Conservation (phyloP, 169 alveolate species). For the Plasmodium inui region DNA sequence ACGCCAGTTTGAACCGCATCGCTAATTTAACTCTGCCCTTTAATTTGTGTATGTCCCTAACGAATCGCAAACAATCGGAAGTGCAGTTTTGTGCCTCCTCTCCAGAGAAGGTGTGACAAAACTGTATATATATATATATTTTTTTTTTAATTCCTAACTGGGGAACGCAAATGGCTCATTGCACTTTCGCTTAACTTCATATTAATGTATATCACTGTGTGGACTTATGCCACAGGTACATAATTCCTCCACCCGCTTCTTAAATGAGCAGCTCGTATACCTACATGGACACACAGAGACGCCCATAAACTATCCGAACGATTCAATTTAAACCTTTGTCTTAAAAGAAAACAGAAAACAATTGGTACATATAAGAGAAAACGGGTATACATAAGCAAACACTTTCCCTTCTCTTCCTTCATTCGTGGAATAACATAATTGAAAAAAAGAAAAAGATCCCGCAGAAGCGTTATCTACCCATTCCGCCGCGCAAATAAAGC, state of each 20-base stretch:
- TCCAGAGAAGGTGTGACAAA: neutral
- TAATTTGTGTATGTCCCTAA: neutral
- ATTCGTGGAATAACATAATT: neutral
- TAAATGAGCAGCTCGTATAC: neutral
- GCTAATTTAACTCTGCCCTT: neutral
- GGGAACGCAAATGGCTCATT: neutral
- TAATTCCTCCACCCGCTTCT: neutral
- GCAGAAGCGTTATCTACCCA: neutral
- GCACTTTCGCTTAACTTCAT: neutral
- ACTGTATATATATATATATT: neutral
- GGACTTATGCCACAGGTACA: neutral
- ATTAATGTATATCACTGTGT: neutral
- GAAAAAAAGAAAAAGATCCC: neutral
- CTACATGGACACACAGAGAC: neutral
- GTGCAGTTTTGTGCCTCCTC: neutral
- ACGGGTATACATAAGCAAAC: neutral
- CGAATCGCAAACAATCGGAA: neutral
- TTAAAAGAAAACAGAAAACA: neutral
- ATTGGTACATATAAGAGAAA: neutral
- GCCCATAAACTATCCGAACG: neutral
- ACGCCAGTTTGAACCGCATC: neutral
- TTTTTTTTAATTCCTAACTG: neutral
- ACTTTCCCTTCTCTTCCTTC: neutral
- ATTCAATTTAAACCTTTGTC: neutral
- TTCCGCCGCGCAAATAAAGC: neutral